phyloP scores from a whole-genome alignment of 768 basidiomycete genomes.

The Termitomyces sp. region DNA sequence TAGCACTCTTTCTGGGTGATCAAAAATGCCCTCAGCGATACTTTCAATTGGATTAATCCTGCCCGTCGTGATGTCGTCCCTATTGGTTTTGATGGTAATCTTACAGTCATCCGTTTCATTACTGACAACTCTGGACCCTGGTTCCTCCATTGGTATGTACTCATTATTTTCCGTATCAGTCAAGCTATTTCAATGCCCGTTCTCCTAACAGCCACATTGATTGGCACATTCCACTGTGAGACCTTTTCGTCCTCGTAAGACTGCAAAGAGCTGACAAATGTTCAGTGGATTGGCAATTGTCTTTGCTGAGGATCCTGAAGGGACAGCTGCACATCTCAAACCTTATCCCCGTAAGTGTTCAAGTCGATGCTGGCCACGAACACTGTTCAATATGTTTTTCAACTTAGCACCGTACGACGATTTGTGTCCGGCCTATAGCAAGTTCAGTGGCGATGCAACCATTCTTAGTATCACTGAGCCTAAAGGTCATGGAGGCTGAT shows the following conservation, averaged over 20 bases:
- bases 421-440: background rate
- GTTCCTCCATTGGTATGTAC: constrained; percentile 5
- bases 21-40: constrained; percentile 2
- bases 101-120: constrained; percentile 4
- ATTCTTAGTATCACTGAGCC: too few species aligned
- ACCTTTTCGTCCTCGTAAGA: background rate
- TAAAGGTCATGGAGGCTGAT: too few species aligned
- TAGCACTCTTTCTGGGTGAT: constrained; percentile 7
- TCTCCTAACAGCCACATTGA: constrained; percentile 1
- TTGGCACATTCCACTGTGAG: constrained; percentile 9
- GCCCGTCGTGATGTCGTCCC: background rate
- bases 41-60: constrained; percentile 4
- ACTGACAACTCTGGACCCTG: constrained; percentile 5
- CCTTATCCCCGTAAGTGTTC: constrained; percentile 1
- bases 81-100: background rate
- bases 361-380: too few species aligned
- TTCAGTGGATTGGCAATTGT: constrained; percentile 29
- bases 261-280: background rate
- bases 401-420: too few species aligned
- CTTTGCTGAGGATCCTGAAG: constrained; percentile 28
- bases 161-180: too few species aligned
- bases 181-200: too few species aligned
- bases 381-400: too few species aligned
- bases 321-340: background rate
- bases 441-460: too few species aligned